Evolutionary conservation across 305 asterid species (phyloP).

Genomic region (Solanum hybrid): DNA sequence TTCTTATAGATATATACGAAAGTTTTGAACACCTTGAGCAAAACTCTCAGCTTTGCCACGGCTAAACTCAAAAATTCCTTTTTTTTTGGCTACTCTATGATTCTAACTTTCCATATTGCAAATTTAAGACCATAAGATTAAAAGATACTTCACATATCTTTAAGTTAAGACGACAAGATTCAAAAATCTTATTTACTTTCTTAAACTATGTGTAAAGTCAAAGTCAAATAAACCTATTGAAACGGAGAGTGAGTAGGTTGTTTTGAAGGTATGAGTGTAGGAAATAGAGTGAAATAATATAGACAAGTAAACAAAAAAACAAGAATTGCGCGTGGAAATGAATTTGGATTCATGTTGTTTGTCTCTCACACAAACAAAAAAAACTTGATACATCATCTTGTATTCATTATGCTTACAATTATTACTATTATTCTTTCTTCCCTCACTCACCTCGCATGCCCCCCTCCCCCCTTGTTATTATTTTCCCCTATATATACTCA

Average conservation of each 20-base stretch:
- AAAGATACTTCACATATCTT: too few relatives aligned
- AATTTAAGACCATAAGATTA: too few relatives aligned
- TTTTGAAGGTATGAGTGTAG: not conserved
- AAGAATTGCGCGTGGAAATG: constrained; percentile 11
- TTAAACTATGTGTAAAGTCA: too few relatives aligned
- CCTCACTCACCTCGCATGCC: constrained; percentile 24
- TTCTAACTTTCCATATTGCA: not conserved
- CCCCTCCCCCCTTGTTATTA: not conserved
- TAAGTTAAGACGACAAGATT: too few relatives aligned
- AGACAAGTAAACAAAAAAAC: not conserved
- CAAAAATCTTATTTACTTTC: too few relatives aligned
- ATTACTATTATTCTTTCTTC: constrained; percentile 53
- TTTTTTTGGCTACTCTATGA: too few relatives aligned
- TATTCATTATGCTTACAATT: constrained; percentile 72
- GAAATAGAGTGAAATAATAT: not conserved
- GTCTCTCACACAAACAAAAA: constrained; percentile 15
- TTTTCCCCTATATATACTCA: constrained; percentile 18
- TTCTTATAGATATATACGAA: too few relatives aligned
- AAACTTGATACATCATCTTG: constrained; percentile 51
- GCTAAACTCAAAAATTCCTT: not conserved
- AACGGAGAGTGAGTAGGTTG: not conserved
- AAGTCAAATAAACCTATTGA: rapidly evolving
- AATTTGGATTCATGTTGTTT: constrained; percentile 33
- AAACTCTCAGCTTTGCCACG: too few relatives aligned
- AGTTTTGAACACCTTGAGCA: too few relatives aligned